Base-by-base conservation (phyloP, 2,329 filamentous ascomycete species). In the Diaporthe sp. region DNA sequence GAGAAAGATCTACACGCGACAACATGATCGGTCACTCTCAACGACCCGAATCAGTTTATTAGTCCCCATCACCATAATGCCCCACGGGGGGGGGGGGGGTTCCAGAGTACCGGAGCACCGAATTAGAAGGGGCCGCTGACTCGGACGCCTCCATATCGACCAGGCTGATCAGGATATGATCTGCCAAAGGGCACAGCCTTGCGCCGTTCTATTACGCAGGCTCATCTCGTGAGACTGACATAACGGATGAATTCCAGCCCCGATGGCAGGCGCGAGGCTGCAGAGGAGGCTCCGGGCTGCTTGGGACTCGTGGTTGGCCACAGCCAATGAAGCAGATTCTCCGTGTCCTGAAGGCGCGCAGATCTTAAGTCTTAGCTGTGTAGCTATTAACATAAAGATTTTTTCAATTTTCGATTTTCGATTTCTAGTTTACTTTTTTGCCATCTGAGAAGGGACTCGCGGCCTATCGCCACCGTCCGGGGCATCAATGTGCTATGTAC, bases 381-480 rank as follows among this genome's bases (percentile, higher is more conserved):
- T 10, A 17, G n/a, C 31, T 25, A 44, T 39, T 25, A 7, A 37
- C n/a, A 63, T 13, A 25, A 9, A 9, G 13, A 20, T 37, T 37
- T 3, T 12, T n/a, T 60, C 34, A 34, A 8, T 34, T 9, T 34
- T 34, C 4, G 9, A 9, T 34, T 34, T 34, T 9, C 4, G 9
- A 9, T 34, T 34, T 34, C 2, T 34, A 34, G 34, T 34, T 34
- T 34, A 34, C 9, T 22, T 37, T 17, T 47, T 51, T 20, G 61
- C 39, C 61, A 34, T 49, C 22, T 51, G 31, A 31, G 44, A 25
- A 25, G 13, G 63, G 63, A 37, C 31, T 53, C 63, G 63, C 31
- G 63, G 63, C 63, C 63, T 49, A 25, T 51, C 63, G 63, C 63
- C 63, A 68, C 63, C 22, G 13, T 25, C 44, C 44, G 31, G 22